Evolutionary conservation across 768 basidiomycete genomes (phyloP).

Genomic region (Auricularia heimuer): DNA sequence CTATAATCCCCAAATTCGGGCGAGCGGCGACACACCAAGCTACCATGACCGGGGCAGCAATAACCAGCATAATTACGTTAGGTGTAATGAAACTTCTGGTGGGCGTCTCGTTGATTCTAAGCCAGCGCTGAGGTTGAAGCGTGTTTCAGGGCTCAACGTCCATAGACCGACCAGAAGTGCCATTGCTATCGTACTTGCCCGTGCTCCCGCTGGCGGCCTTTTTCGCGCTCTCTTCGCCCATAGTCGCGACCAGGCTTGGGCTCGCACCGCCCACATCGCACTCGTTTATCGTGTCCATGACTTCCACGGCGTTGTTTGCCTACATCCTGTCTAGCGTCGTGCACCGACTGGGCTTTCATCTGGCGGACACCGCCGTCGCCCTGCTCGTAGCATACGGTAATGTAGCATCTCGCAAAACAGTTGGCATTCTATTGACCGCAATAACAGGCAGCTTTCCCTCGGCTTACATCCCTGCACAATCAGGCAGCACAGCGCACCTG

Average conservation of each 20-base stretch:
- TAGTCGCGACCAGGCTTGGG: constrained; percentile 36
- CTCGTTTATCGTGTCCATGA: constrained; percentile 50
- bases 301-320: constrained; percentile 37
- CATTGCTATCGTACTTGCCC: constrained; percentile 45
- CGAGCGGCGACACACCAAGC: not conserved
- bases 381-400: constrained; percentile 56
- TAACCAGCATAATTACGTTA: constrained; percentile 54
- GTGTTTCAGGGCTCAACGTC: not conserved
- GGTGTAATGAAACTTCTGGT: constrained; percentile 24
- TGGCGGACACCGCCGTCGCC: constrained; percentile 51
- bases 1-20: not conserved
- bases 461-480: constrained; percentile 30
- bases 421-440: not conserved
- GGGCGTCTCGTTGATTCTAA: too few relatives aligned
- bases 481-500: constrained; percentile 32
- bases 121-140: not conserved
- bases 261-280: constrained; percentile 44
- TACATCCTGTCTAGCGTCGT: constrained; percentile 26
- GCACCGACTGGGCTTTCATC: constrained; percentile 25
- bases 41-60: not conserved
- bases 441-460: constrained; percentile 44
- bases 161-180: constrained; percentile 35
- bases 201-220: constrained; percentile 56
- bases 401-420: constrained; percentile 9
- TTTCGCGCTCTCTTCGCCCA: constrained; percentile 49